A percentile compares a stretch with the other conserved stretches of the same genome.
These are phyloP conservation scores for Babjeviella inositovora DNA, from an alignment of 805 yeast species.

Conservation along the genomic window DNA sequence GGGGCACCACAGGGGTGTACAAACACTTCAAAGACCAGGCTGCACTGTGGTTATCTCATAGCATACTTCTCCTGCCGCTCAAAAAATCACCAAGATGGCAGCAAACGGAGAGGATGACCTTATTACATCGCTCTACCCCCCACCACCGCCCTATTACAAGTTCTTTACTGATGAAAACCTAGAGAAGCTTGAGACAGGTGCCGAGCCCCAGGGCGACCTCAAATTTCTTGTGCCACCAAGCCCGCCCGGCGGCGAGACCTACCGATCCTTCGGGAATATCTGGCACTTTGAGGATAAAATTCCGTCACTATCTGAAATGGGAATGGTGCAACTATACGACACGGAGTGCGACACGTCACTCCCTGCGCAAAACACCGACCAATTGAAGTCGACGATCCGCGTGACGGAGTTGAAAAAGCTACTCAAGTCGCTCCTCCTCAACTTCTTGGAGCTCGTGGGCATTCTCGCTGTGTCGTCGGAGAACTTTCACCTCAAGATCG, in stretches of 20 bases:
- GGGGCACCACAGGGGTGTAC: too few relatives aligned
- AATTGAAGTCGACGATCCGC: constrained; percentile 13
- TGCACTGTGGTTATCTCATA: too few relatives aligned
- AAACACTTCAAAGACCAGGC: too few relatives aligned
- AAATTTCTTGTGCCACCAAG: constrained; percentile 50
- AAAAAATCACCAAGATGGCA: too few relatives aligned
- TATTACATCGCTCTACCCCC: constrained; percentile 86
- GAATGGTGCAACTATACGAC: constrained; percentile 58
- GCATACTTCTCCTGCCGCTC: too few relatives aligned
- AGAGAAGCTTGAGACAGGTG: constrained; percentile 17
- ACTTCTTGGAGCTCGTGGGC: constrained; percentile 73
- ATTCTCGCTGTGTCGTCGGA: constrained; percentile 61
- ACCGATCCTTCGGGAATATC: constrained; percentile 77
- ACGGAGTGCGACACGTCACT: too few relatives aligned
- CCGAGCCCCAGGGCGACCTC: constrained; percentile 24
- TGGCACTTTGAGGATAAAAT: constrained; percentile 76
- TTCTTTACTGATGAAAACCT: constrained; percentile 59
- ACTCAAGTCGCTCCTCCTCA: constrained; percentile 61
- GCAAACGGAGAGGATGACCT: too few relatives aligned
- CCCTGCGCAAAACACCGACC: constrained; percentile 17
- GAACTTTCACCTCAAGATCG: constrained; percentile 41
- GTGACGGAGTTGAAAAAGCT: constrained; percentile 55
- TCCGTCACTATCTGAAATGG: constrained; percentile 62
- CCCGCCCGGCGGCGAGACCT: constrained; percentile 45
- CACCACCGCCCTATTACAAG: constrained; percentile 77